A percentile compares a stretch with the other conserved stretches of the same genome.
These are phyloP conservation scores for Ophiostoma ips DNA, from an alignment of 2,329 filamentous ascomycete species.

Conservation along the genomic window DNA sequence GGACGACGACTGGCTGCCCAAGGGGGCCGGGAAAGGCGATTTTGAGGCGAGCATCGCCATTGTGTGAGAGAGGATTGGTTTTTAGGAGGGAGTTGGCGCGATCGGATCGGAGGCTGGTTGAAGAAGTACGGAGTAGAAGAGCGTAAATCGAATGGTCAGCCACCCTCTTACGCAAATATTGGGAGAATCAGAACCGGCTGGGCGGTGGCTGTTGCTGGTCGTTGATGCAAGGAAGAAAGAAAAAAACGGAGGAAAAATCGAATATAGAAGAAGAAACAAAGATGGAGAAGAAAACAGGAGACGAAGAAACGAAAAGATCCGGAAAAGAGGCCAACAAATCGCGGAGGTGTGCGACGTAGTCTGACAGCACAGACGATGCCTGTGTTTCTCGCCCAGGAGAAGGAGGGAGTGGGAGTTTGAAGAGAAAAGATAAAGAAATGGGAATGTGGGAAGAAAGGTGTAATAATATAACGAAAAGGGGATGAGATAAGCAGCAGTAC, in stretches of 20 bases:
- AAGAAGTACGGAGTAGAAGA: neutral
- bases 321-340: neutral
- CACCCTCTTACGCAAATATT: neutral
- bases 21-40: constrained; percentile 47
- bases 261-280: neutral
- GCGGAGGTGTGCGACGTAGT: neutral
- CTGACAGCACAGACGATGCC: neutral
- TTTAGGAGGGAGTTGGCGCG: constrained; percentile 19
- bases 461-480: no score
- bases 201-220: no score
- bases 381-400: neutral
- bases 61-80: neutral
- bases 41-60: constrained; percentile 71
- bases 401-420: neutral
- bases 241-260: neutral
- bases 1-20: constrained; percentile 17
- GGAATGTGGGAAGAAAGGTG: neutral
- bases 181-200: neutral
- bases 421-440: neutral
- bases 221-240: neutral
- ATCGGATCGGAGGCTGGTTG: neutral
- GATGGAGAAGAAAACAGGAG: neutral
- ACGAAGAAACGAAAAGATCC: neutral
- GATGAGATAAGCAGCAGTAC: no score
- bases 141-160: neutral